Conservation (phyloP, 345 rosid species). For the Turnera subulata region DNA sequence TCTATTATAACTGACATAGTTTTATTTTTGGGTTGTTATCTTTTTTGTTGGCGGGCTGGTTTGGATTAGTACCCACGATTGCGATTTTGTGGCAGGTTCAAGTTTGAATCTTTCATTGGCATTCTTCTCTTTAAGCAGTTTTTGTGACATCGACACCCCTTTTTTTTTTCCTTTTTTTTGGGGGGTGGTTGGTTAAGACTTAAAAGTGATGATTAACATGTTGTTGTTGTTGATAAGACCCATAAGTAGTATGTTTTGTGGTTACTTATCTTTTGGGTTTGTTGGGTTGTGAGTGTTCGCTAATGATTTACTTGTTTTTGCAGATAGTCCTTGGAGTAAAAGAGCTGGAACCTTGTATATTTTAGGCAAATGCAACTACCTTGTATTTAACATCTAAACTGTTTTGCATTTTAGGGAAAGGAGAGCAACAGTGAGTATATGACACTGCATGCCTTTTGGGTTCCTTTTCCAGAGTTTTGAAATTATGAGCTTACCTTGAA, state of each 20-base stretch:
- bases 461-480: constrained; percentile 18
- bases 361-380: constrained; percentile 38
- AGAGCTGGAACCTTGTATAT: constrained; percentile 22
- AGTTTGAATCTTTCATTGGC: neutral
- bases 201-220: constrained; percentile 27
- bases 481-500: constrained; percentile 24
- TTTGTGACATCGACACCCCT: neutral
- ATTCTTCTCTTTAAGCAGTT: neutral
- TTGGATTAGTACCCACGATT: constrained; percentile 1
- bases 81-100: neutral
- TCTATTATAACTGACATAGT: too few relatives aligned
- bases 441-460: constrained; percentile 15
- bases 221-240: constrained; percentile 36
- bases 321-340: constrained; percentile 29
- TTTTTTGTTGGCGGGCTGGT: neutral
- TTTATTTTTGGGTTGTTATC: constrained; percentile 16
- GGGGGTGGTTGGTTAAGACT: constrained; percentile 28
- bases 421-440: constrained; percentile 20
- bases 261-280: constrained; percentile 41
- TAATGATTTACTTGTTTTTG: constrained; percentile 41
- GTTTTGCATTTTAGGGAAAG: constrained; percentile 36
- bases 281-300: constrained; percentile 38
- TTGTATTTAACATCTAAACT: constrained; percentile 36
- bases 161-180: constrained; percentile 12
- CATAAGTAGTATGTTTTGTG: constrained; percentile 25